Percentiles rank a stretch among this genome's conserved stretches.
Conservation (phyloP, 768 basidiomycete species). For the Nidularia sp. region DNA sequence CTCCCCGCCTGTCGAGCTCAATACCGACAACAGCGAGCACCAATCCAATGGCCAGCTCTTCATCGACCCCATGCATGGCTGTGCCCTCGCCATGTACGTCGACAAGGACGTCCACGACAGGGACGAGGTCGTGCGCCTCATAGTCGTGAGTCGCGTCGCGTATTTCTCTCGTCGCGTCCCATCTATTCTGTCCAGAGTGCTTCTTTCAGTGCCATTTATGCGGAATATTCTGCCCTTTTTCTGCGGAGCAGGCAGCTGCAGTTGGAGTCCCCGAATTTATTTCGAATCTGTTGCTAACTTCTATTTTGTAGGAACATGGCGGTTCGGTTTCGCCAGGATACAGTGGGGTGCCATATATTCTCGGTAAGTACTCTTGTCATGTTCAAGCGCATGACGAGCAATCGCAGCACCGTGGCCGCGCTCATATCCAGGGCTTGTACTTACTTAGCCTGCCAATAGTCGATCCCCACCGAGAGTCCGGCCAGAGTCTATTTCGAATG, state of each 20-base stretch:
- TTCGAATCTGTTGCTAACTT: slow-evolving; percentile 1
- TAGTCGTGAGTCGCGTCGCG: slow-evolving; percentile 49
- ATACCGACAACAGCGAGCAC: slow-evolving; percentile 24
- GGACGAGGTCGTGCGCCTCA: slow-evolving; percentile 56
- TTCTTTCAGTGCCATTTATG: too few species aligned
- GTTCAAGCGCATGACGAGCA: too few species aligned
- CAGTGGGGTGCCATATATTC: slow-evolving; percentile 74
- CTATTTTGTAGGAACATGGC: slow-evolving; percentile 61
- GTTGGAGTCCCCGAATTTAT: too few species aligned
- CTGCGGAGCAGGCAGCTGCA: too few species aligned
- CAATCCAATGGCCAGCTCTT: slow-evolving; percentile 53
- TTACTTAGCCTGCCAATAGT: slow-evolving; percentile 35
- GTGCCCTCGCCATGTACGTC: slow-evolving; percentile 69
- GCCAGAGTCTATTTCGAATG: slow-evolving; percentile 77
- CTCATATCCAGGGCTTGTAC: slow-evolving; percentile 5
- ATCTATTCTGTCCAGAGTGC: too few species aligned
- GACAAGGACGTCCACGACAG: slow-evolving; percentile 78
- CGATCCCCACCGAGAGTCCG: slow-evolving; percentile 73
- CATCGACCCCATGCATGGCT: slow-evolving; percentile 80
- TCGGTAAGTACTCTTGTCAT: slow-evolving; percentile 46
- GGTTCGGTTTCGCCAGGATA: slow-evolving; percentile 72
- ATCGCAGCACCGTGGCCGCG: neutral
- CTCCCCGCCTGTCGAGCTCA: slow-evolving; percentile 21
- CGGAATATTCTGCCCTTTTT: too few species aligned
- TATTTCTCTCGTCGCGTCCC: neutral